These are phyloP conservation scores for Aspergillus pseudoterreus DNA, from an alignment of 2,329 filamentous ascomycete genomes.

Conservation along the genomic window DNA sequence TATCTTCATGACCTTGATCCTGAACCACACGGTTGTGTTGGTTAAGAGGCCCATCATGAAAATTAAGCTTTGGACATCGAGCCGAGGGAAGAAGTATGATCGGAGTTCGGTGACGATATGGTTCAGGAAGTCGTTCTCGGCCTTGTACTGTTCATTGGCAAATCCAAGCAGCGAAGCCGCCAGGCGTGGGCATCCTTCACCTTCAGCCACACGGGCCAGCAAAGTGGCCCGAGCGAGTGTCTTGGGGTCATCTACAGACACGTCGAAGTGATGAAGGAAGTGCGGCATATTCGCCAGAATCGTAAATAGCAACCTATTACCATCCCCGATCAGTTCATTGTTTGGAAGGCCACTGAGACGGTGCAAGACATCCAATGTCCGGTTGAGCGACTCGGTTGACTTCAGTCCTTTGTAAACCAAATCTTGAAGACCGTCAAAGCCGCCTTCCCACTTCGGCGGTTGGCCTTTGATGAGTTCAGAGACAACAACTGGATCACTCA, in stretches of 20 bases:
- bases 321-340: constrained; percentile 75
- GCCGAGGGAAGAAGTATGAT: constrained; percentile 72
- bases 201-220: constrained; percentile 69
- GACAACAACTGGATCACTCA: constrained; percentile 66
- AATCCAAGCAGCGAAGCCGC: constrained; percentile 68
- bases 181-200: constrained; percentile 65
- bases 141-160: constrained; percentile 62
- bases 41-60: constrained; percentile 90
- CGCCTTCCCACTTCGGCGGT: constrained; percentile 82
- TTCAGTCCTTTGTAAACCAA: constrained; percentile 88
- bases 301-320: constrained; percentile 77
- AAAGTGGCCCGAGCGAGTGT: constrained; percentile 63
- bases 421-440: constrained; percentile 80
- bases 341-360: constrained; percentile 74
- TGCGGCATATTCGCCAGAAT: constrained; percentile 88
- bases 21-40: constrained; percentile 85
- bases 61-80: constrained; percentile 80
- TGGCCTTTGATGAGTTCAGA: constrained; percentile 71
- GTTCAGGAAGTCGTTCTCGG: constrained; percentile 69
- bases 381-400: constrained; percentile 76
- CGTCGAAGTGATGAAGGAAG: constrained; percentile 76
- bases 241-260: constrained; percentile 52
- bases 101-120: constrained; percentile 72
- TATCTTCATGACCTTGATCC: constrained; percentile 87
- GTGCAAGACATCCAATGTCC: constrained; percentile 73